Percentiles rank a stretch among this genome's conserved stretches.
These are phyloP conservation scores for Claviceps africana DNA, from an alignment of 2,329 filamentous ascomycete species.

Conservation along the genomic window DNA sequence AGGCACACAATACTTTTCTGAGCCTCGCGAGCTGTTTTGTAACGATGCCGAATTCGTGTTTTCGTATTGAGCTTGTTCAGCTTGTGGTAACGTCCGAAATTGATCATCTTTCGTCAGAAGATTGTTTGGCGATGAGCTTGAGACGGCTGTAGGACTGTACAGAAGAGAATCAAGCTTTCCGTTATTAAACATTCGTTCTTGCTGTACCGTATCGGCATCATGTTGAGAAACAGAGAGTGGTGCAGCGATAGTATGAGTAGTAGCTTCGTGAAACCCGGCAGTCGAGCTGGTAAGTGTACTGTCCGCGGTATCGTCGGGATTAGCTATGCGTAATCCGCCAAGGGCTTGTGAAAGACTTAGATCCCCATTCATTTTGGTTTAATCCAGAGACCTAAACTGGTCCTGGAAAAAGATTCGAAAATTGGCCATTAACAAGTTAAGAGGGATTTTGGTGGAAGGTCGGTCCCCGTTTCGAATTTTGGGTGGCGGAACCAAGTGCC, in stretches of 20 bases:
- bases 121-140: constrained; percentile 6
- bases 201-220: background rate
- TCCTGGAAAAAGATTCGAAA: constrained; percentile 11
- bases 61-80: constrained; percentile 36
- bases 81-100: constrained; percentile 6
- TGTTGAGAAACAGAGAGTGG: constrained; percentile 4
- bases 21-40: constrained; percentile 61
- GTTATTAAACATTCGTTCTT: background rate
- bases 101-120: constrained; percentile 5
- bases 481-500: constrained; percentile 4
- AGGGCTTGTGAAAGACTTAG: constrained; percentile 83
- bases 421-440: background rate
- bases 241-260: constrained; percentile 8
- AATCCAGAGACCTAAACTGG: constrained; percentile 11
- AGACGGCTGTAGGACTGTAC: background rate
- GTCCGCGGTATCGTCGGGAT: constrained; percentile 62
- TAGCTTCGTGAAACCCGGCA: constrained; percentile 11
- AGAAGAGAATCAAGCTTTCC: background rate
- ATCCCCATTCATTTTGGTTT: constrained; percentile 68
- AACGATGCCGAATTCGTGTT: constrained; percentile 51
- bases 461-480: constrained; percentile 1
- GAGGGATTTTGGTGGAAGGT: constrained; percentile 2
- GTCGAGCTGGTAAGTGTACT: constrained; percentile 1
- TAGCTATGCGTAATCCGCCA: constrained; percentile 90
- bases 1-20: constrained; percentile 16